Percentiles rank a stretch among this genome's conserved stretches.
phyloP scores from a whole-genome alignment of 805 yeast species.

The Yamadazyma endophytica region DNA sequence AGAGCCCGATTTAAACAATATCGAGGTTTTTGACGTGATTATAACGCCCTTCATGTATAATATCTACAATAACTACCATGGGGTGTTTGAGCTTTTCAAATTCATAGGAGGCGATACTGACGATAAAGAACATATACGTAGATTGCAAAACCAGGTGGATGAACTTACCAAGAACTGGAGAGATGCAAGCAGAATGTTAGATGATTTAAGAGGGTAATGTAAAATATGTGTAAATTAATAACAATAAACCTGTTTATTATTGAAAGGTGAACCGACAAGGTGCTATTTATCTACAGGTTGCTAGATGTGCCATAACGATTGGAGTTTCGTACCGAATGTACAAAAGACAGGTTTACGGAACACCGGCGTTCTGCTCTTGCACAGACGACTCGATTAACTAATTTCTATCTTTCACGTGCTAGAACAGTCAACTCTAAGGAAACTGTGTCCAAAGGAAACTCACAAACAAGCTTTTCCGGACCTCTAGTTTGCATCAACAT shows the following conservation, averaged over 20 bases:
- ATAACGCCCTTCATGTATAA: slow-evolving; percentile 32
- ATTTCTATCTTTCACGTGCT: too few relatives aligned
- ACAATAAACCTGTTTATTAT: background rate
- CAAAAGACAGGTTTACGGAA: too few relatives aligned
- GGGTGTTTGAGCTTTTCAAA: slow-evolving; percentile 15
- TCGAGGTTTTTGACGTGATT: slow-evolving; percentile 32
- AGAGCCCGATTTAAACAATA: slow-evolving; percentile 19
- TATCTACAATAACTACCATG: slow-evolving; percentile 31
- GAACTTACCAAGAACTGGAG: slow-evolving; percentile 32
- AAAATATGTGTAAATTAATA: slow-evolving; percentile 3
- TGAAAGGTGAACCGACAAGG: too few relatives aligned
- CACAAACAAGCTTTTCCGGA: too few relatives aligned
- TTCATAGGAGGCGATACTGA: slow-evolving; percentile 5
- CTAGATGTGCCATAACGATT: too few relatives aligned
- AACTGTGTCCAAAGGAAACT: too few relatives aligned
- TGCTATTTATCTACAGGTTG: too few relatives aligned
- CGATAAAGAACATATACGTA: slow-evolving; percentile 4
- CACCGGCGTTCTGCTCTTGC: too few relatives aligned
- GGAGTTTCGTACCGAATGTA: too few relatives aligned
- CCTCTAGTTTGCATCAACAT: too few relatives aligned
- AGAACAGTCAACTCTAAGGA: too few relatives aligned
- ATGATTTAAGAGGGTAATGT: slow-evolving; percentile 28
- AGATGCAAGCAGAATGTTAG: slow-evolving; percentile 35
- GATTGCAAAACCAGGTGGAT: slow-evolving; percentile 28
- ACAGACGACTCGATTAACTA: too few relatives aligned